These are phyloP conservation scores for Lotus japonicus DNA, from an alignment of 306 rosid species.

Conservation along the genomic window DNA sequence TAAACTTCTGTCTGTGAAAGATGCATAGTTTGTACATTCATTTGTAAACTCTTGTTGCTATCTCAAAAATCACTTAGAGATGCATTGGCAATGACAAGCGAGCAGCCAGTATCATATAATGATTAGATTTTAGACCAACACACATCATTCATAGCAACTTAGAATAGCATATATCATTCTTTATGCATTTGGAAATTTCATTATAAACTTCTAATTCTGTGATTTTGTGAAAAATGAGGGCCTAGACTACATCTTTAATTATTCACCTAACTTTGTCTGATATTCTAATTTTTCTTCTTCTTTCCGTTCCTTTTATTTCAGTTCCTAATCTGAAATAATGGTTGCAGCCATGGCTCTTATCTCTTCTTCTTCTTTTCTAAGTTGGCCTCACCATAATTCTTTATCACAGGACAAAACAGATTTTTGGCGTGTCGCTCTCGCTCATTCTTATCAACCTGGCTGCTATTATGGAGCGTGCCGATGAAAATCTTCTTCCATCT, in stretches of 20 bases:
- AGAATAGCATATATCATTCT: neutral
- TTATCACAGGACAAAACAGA: constrained; percentile 37
- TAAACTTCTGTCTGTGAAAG: neutral
- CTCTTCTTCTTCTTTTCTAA: neutral
- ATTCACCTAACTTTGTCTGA: neutral
- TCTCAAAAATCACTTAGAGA: neutral
- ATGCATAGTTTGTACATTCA: neutral
- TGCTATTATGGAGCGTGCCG: constrained; percentile 92
- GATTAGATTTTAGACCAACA: neutral
- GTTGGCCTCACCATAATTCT: neutral
- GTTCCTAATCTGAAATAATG: neutral
- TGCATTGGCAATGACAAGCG: neutral
- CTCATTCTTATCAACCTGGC: constrained; percentile 85
- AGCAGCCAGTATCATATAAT: neutral
- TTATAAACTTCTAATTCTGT: neutral
- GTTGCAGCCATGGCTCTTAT: neutral
- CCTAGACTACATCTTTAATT: neutral
- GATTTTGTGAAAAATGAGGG: constrained; percentile 3
- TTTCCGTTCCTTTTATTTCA: neutral
- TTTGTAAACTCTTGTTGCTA: neutral
- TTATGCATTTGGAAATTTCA: neutral
- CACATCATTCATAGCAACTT: no score
- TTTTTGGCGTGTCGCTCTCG: constrained; percentile 66
- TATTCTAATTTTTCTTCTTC: neutral
- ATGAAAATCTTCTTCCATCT: constrained; percentile 91